Conservation (phyloP, 1,284 basidiomycete genomes). For the Apiotrichum gracile region DNA sequence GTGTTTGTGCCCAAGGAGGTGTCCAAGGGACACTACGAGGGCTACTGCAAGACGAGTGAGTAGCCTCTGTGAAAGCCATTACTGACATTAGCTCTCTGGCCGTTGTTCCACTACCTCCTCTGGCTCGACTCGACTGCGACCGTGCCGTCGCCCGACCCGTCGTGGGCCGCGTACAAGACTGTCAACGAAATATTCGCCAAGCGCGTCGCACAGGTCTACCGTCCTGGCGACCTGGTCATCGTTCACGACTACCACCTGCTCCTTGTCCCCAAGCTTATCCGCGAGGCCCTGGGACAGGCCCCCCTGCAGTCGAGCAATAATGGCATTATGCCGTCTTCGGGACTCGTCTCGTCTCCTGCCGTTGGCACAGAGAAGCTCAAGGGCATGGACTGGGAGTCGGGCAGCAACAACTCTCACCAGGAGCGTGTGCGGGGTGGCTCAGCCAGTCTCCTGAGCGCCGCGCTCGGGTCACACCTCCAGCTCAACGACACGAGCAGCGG, state of each 20-base stretch:
- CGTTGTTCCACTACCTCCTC: slow-evolving; percentile 94
- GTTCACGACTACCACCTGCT: slow-evolving; percentile 91
- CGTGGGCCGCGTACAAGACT: slow-evolving; percentile 77
- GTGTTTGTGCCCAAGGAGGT: slow-evolving; percentile 88
- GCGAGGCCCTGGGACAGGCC: slow-evolving; percentile 68
- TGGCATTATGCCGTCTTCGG: slow-evolving; percentile 11
- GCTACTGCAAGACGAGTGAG: slow-evolving; percentile 94
- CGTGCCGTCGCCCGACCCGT: slow-evolving; percentile 57
- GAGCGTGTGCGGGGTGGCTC: too few species aligned
- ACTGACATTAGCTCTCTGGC: slow-evolving; percentile 72
- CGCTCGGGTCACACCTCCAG: slow-evolving; percentile 13
- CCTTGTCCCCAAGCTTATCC: slow-evolving; percentile 78
- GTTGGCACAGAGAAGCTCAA: slow-evolving; percentile 21
- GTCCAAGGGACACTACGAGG: slow-evolving; percentile 90
- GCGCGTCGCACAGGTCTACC: slow-evolving; percentile 67
- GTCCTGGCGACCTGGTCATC: slow-evolving; percentile 84
- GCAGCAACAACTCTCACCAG: background rate
- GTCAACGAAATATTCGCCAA: slow-evolving; percentile 83
- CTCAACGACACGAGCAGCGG: background rate
- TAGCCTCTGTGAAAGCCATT: slow-evolving; percentile 15
- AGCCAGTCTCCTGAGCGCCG: background rate
- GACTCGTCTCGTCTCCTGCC: slow-evolving; percentile 9
- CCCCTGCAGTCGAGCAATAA: slow-evolving; percentile 15
- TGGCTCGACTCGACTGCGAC: slow-evolving; percentile 75
- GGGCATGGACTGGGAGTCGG: slow-evolving; percentile 30